phyloP scores from a whole-genome alignment of 306 rosid genomes.

The Herpetospermum pedunculosum region DNA sequence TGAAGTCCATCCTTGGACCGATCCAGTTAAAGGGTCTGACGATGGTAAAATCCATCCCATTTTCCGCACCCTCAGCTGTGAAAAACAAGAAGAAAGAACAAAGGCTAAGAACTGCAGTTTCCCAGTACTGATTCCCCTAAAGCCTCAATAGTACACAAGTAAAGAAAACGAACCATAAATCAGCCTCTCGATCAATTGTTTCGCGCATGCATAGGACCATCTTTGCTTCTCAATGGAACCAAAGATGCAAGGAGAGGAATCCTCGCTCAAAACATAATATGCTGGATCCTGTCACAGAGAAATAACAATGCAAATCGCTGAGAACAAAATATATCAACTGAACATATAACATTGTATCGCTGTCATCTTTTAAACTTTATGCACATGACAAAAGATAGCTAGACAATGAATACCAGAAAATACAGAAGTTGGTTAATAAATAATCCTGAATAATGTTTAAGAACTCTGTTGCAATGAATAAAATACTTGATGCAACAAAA shows the following conservation, averaged over 20 bases:
- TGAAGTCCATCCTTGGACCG: constrained; percentile 94
- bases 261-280: constrained; percentile 72
- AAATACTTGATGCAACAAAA: not conserved
- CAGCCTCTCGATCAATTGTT: constrained; percentile 91
- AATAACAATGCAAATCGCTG: constrained; percentile 9
- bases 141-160: not conserved
- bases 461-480: not conserved
- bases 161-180: constrained; percentile 46
- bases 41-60: constrained; percentile 77
- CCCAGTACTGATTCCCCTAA: not conserved
- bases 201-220: constrained; percentile 96
- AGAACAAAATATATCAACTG: too few species aligned
- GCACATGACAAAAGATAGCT: not conserved
- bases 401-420: not conserved
- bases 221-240: constrained; percentile 91
- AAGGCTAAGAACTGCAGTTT: not conserved
- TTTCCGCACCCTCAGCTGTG: constrained; percentile 92
- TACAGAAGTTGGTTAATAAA: not conserved
- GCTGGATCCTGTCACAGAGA: constrained; percentile 48
- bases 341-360: not conserved
- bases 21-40: constrained; percentile 96
- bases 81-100: not conserved
- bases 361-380: not conserved
- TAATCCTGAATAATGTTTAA: not conserved
- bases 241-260: constrained; percentile 80